Conservation (phyloP, 768 basidiomycete genomes). For the Gautieria morchelliformis region DNA sequence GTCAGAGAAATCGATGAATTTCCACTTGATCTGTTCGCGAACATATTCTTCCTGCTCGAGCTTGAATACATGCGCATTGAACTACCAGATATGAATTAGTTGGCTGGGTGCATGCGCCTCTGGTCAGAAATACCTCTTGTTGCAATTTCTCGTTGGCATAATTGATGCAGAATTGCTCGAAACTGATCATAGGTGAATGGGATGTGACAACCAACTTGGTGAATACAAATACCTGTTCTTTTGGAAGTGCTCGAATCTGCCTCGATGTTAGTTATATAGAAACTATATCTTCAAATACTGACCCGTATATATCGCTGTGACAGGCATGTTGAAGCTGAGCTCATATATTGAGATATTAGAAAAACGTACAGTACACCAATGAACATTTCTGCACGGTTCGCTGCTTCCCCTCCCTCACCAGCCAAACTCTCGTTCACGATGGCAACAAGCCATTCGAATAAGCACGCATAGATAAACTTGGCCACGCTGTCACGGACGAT, state of each 20-base stretch:
- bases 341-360: background rate
- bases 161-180: constrained; percentile 99
- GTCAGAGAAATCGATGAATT: constrained; percentile 98
- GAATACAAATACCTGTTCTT: constrained; percentile 42
- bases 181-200: constrained; percentile 34
- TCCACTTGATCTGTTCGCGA: constrained; percentile 98
- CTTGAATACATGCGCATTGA: constrained; percentile 99
- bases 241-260: constrained; percentile 83
- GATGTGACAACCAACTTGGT: background rate
- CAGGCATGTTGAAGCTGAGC: background rate
- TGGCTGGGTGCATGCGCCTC: background rate
- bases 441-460: constrained; percentile 98
- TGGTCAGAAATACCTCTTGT: constrained; percentile 61
- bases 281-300: background rate
- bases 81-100: constrained; percentile 35
- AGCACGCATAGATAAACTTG: constrained; percentile 96
- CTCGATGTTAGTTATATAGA: background rate
- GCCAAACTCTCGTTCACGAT: constrained; percentile 96
- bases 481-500: constrained; percentile 95
- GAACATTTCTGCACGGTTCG: constrained; percentile 90
- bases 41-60: constrained; percentile 99
- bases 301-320: constrained; percentile 78
- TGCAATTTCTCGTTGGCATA: constrained; percentile 98
- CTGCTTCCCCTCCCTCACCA: constrained; percentile 89
- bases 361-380: constrained; percentile 70